phyloP scores from a whole-genome alignment of 2,329 filamentous ascomycete genomes.

The Leptographium radiaticola region DNA sequence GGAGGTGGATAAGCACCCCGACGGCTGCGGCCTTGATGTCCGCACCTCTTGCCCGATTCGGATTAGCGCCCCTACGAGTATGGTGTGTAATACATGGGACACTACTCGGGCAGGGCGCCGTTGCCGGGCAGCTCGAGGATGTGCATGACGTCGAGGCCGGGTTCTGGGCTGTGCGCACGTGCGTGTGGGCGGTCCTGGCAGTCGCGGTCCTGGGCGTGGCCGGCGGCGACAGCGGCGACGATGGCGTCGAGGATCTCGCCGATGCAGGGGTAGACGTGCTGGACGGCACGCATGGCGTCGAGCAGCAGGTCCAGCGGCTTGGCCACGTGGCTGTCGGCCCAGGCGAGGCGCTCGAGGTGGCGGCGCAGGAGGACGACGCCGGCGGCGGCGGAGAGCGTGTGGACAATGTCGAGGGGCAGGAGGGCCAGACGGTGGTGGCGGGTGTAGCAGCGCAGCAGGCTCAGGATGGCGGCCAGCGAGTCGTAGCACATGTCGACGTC shows the following conservation, averaged over 20 bases:
- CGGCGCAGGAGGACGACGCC: conserved; percentile 33
- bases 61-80: too few species aligned
- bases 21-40: too few species aligned
- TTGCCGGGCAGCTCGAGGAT: too few species aligned
- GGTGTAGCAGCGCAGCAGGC: conserved; percentile 29
- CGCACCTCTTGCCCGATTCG: too few species aligned
- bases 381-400: conserved; percentile 33
- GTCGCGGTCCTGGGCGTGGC: too few species aligned
- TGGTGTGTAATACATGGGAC: too few species aligned
- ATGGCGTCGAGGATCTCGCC: conserved; percentile 23
- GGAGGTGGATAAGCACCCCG: too few species aligned
- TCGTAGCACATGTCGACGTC: conserved; percentile 37
- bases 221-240: neutral
- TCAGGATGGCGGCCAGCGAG: conserved; percentile 30
- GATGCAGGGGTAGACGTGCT: conserved; percentile 34
- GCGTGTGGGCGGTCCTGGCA: too few species aligned
- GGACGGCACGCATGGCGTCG: conserved; percentile 37
- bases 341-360: conserved; percentile 25
- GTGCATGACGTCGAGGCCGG: too few species aligned
- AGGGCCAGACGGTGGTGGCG: conserved; percentile 29
- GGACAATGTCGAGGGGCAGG: conserved; percentile 33
- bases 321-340: conserved; percentile 32
- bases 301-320: conserved; percentile 17
- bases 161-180: too few species aligned
- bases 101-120: too few species aligned